Evolutionary conservation across 1,284 basidiomycete species (phyloP), one percentile per base, ranked within the genome.

Genomic region (Tilletia caries): DNA sequence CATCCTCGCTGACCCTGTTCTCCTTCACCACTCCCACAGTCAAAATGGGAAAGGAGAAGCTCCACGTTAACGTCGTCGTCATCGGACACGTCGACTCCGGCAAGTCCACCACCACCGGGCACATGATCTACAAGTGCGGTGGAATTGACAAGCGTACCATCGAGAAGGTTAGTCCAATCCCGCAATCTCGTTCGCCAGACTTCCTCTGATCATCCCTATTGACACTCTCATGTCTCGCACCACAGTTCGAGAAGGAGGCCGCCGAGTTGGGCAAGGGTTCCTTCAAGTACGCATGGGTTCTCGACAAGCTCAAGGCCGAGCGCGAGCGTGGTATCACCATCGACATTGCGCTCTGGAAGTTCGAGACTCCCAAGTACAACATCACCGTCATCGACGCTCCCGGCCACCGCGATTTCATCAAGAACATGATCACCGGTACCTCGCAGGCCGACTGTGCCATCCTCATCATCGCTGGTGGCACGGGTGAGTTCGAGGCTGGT

Each of bases 71-170:
- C 81, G 76, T 83, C 74, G 81, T 83, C 77, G 81, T 83, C 68
- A 83, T 83, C 70, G 81, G 81, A 73, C 81, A 83, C 76, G 79
- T 81, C 79, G 79, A 83, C 78, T 82, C 80, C 67, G 84, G 95
- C 82, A 98, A 98, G 89, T 98, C 95, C 77, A 98, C 95, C 87
- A 98, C 95, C 85, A 98, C 96, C 84, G 96, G 96, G 83, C 96
- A 99, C 89, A 89, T 99, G 87, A 98, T 98, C 90, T 98, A 98
- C 93, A 98, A 99, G 91, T 99, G 95, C 86, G 95, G 95, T 91
- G 96, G 96, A 93, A 98, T 99, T 88, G 96, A 99, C 87, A 98
- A 98, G 89, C 95, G 96, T 91, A 98, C 95, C 86, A 97, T 98
- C 83, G 95, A 98, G 88, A 98, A 98, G 76, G 79, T 72, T 52